A percentile compares a stretch with the other conserved stretches of the same genome.
Conservation (phyloP, 441 rosid species). For the Biscutella auriculata region DNA sequence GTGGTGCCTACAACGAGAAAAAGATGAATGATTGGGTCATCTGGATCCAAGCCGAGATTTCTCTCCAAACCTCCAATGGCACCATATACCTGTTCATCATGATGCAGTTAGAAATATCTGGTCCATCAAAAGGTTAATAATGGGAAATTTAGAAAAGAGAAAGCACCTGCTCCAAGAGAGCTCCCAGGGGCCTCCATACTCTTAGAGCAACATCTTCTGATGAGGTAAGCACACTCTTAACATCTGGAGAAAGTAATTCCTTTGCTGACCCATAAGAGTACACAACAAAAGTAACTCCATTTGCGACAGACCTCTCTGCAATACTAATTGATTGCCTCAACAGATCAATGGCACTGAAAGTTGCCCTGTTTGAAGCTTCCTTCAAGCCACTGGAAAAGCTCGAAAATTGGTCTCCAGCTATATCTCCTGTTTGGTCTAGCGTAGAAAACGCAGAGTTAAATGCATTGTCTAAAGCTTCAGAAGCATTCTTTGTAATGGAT, state of each 20-base stretch:
- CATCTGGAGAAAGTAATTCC: constrained; percentile 59
- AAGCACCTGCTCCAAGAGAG: constrained; percentile 59
- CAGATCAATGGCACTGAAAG: constrained; percentile 38
- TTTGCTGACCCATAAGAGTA: constrained; percentile 64
- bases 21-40: constrained; percentile 74
- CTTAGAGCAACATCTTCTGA: constrained; percentile 53
- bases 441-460: constrained; percentile 34
- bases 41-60: constrained; percentile 68
- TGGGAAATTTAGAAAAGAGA: constrained; percentile 3
- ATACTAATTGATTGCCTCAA: constrained; percentile 49
- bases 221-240: constrained; percentile 38
- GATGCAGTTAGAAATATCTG: background rate
- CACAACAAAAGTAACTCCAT: constrained; percentile 56
- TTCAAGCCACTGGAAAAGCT: constrained; percentile 41
- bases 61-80: constrained; percentile 65
- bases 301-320: constrained; percentile 48
- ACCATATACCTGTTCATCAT: constrained; percentile 40
- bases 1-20: constrained; percentile 58
- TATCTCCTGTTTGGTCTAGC: constrained; percentile 44
- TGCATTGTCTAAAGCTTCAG: constrained; percentile 48
- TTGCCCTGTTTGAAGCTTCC: constrained; percentile 47
- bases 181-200: constrained; percentile 48
- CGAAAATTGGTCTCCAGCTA: constrained; percentile 37
- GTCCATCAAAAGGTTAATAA: background rate
- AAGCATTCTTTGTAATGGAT: constrained; percentile 46